Evolutionary conservation across 345 rosid species (phyloP).

Genomic region (Acer yangbiense): DNA sequence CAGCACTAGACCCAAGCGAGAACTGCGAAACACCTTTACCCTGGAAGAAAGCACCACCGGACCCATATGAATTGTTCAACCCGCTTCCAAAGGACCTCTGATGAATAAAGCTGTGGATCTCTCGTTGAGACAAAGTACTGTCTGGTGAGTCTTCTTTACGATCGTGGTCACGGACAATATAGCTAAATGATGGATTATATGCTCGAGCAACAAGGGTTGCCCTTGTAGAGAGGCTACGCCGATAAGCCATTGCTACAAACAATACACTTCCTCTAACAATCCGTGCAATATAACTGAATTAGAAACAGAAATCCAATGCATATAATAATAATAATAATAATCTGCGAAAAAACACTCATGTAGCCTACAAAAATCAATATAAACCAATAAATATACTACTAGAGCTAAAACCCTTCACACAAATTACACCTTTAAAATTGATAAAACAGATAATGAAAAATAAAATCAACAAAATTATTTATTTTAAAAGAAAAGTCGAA

Average conservation of each 20-base stretch:
- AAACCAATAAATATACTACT: no score
- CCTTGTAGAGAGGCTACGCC: slow-evolving; percentile 37
- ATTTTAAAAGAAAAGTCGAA: no score
- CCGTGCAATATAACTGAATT: not conserved
- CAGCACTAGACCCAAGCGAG: slow-evolving; percentile 21
- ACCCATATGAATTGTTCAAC: slow-evolving; percentile 19
- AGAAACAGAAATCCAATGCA: not conserved
- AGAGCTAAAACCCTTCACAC: no score
- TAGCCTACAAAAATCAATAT: not conserved
- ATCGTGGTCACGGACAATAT: slow-evolving; percentile 30
- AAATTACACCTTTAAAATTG: not conserved
- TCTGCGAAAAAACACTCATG: not conserved
- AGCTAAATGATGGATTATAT: slow-evolving; percentile 26
- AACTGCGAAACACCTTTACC: slow-evolving; percentile 16
- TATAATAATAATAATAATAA: not conserved
- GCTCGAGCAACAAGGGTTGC: slow-evolving; percentile 32
- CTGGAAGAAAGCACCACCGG: slow-evolving; percentile 8
- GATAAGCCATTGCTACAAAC: slow-evolving; percentile 35
- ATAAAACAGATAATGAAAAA: not conserved
- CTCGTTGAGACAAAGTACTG: slow-evolving; percentile 20
- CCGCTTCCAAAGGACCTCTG: slow-evolving; percentile 29
- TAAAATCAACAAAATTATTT: no score
- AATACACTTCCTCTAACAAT: not conserved
- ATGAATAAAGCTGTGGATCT: slow-evolving; percentile 18
- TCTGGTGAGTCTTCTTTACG: slow-evolving; percentile 8